Conservation (phyloP, 2,329 filamentous ascomycete genomes). For the Macrophomina phaseolina region DNA sequence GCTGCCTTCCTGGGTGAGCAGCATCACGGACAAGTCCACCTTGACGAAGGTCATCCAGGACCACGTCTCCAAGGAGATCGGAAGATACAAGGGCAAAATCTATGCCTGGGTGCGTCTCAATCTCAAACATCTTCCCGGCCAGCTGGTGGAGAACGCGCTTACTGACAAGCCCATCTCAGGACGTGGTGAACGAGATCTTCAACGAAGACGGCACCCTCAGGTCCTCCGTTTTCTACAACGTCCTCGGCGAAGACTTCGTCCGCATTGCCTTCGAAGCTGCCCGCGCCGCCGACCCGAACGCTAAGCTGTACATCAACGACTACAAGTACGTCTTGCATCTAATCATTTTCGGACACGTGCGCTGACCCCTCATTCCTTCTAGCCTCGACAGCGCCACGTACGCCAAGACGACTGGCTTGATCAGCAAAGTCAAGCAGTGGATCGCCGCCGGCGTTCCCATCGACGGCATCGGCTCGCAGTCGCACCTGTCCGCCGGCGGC, state of each 20-base stretch:
- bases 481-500: slow-evolving; percentile 58
- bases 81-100: slow-evolving; percentile 68
- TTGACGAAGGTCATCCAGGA: slow-evolving; percentile 63
- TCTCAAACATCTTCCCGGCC: not conserved
- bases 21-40: slow-evolving; percentile 57
- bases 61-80: slow-evolving; percentile 65
- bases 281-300: slow-evolving; percentile 68
- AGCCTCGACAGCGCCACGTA: slow-evolving; percentile 67
- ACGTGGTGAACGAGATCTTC: slow-evolving; percentile 71
- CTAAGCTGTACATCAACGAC: slow-evolving; percentile 79
- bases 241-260: slow-evolving; percentile 74
- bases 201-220: slow-evolving; percentile 65
- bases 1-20: slow-evolving; percentile 62
- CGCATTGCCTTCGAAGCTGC: slow-evolving; percentile 73
- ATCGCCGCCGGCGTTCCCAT: slow-evolving; percentile 66
- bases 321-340: slow-evolving; percentile 47
- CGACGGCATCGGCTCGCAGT: slow-evolving; percentile 68
- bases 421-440: slow-evolving; percentile 68
- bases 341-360: not conserved
- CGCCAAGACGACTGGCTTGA: slow-evolving; percentile 64
- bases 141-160: not conserved
- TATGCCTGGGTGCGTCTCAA: slow-evolving; percentile 54
- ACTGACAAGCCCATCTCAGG: slow-evolving; percentile 34
- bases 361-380: slow-evolving; percentile 30
- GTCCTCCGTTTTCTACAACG: slow-evolving; percentile 66